These are phyloP conservation scores for Abelmoschus esculentus DNA, from an alignment of 345 rosid species.

Conservation along the genomic window DNA sequence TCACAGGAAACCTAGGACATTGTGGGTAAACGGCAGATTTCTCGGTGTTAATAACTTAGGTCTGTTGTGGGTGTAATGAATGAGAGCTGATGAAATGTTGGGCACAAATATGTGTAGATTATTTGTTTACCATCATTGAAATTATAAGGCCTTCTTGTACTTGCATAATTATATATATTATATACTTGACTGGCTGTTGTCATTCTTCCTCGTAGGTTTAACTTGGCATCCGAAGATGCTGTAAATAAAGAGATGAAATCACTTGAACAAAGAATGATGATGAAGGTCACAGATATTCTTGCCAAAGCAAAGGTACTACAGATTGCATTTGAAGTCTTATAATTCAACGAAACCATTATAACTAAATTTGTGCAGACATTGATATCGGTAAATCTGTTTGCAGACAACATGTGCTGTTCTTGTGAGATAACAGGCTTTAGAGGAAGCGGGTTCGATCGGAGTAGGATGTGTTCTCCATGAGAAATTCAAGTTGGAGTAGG, in stretches of 20 bases:
- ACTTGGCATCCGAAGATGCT: conserved; percentile 38
- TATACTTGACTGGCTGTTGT: not conserved
- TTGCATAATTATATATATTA: not conserved
- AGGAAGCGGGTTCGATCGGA: conserved; percentile 59
- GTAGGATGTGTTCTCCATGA: conserved; percentile 49
- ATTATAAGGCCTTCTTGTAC: not conserved
- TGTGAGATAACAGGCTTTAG: conserved; percentile 82
- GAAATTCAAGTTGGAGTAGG: conserved; percentile 62
- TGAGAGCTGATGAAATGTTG: conserved; percentile 2
- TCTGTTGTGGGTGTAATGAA: not conserved
- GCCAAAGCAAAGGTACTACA: conserved; percentile 70
- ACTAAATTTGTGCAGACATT: conserved; percentile 1
- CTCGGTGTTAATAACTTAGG: conserved; percentile 1
- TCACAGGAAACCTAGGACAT: not conserved
- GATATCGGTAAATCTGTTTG: conserved; percentile 5
- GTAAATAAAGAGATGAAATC: conserved; percentile 63
- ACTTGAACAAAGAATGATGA: conserved; percentile 41
- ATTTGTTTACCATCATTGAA: not conserved
- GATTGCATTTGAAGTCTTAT: not conserved
- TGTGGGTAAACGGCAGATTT: conserved; percentile 23
- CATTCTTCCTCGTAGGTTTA: conserved; percentile 33
- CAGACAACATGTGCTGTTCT: conserved; percentile 80
- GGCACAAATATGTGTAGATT: no score
- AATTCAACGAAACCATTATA: not conserved
- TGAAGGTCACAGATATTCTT: conserved; percentile 45